Base-by-base conservation (phyloP, 1,139 yeast genomes). In the Taphrina pruni region DNA sequence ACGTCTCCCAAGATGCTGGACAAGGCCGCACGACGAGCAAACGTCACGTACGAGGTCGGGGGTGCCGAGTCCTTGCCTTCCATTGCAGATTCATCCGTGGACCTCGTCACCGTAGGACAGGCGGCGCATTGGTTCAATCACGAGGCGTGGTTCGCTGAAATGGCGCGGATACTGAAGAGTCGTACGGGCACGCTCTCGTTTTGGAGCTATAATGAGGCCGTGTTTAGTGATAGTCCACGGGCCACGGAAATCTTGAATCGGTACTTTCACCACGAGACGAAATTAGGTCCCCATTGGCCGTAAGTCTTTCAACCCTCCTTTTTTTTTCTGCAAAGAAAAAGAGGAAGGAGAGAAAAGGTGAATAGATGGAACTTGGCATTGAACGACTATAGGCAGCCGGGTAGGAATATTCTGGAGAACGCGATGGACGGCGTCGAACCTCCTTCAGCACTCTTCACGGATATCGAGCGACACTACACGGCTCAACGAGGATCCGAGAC, bases 191-290 rank as follows among this genome's bases (percentile, higher is more conserved):
- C 90, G 0, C 78, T 90, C 65, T 89, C 91, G 0, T 85, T 84
- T 73, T 90, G 94, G 90, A 89, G 89, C n/a, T 90, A 90, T 75
- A 85, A 85, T 54, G 94, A 90, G 74, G 90, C 91, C 0, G 78
- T 82, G 0, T 84, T 85, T 71, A 76, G 80, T 26, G 83, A 79
- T 6, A 76, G 73, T 58, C 82, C 85, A 0, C 72, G 75, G 62
- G 85, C 85, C 0, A 81, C 83, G 65, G 79, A 80, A 60, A 76
- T 83, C 35, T 79, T 81, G 61, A 73, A 77, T 45, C 78, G 79
- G 35, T 81, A 80, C 69, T 78, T 84, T 46, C 80, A 84, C 69
- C 82, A 79, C 26, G 79, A 80, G 58, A 81, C 81, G 26, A 82
- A 79, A 72, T 79, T 89, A 80, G 96, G 95, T 54, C 64, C 50